phyloP scores from a whole-genome alignment of 2,329 filamentous ascomycete species.

The Aspergillus vadensis region DNA sequence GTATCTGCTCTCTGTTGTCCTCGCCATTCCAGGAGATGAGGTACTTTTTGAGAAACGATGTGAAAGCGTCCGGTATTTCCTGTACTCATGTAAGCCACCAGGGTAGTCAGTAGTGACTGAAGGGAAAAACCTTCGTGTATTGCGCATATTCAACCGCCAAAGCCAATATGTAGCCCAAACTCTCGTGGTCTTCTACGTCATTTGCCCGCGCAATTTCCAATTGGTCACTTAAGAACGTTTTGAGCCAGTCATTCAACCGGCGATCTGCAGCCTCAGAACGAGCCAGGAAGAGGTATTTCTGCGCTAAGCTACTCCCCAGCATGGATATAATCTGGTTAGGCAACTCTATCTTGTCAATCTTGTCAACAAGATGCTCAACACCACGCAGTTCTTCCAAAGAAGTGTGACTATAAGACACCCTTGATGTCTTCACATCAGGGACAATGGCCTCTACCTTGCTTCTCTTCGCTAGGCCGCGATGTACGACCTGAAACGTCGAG shows the following conservation, averaged over 20 bases:
- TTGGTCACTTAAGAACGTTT: slow-evolving; percentile 41
- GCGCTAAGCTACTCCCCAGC: slow-evolving; percentile 72
- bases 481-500: slow-evolving; percentile 65
- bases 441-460: slow-evolving; percentile 56
- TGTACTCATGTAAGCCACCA: slow-evolving; percentile 20
- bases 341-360: slow-evolving; percentile 75
- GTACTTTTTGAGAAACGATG: slow-evolving; percentile 50
- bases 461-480: slow-evolving; percentile 53
- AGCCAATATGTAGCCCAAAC: slow-evolving; percentile 38
- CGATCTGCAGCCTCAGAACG: slow-evolving; percentile 55
- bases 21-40: slow-evolving; percentile 65
- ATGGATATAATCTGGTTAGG: slow-evolving; percentile 81
- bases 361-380: slow-evolving; percentile 68
- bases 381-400: slow-evolving; percentile 76
- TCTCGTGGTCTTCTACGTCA: slow-evolving; percentile 47
- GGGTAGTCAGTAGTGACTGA: neutral
- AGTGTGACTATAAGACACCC: slow-evolving; percentile 62
- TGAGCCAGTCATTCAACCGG: slow-evolving; percentile 43
- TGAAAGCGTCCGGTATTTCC: slow-evolving; percentile 37
- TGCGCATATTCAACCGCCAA: slow-evolving; percentile 38
- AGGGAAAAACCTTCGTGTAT: slow-evolving; percentile 39
- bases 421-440: slow-evolving; percentile 72
- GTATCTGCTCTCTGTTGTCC: slow-evolving; percentile 51
- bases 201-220: slow-evolving; percentile 44
- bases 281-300: slow-evolving; percentile 71